These are phyloP conservation scores for Senna siamea DNA, from an alignment of 306 rosid genomes.

Conservation along the genomic window DNA sequence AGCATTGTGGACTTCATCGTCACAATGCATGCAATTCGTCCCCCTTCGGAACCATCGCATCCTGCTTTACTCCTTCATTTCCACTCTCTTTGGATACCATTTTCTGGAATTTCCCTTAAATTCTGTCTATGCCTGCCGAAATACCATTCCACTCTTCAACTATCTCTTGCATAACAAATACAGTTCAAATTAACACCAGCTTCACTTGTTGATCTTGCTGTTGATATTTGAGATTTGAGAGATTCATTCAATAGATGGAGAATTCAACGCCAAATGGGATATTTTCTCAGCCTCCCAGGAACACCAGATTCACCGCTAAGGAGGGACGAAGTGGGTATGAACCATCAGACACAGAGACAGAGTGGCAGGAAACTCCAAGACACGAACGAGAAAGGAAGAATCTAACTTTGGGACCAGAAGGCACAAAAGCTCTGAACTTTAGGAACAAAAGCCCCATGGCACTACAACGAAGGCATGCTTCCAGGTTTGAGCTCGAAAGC, in stretches of 20 bases:
- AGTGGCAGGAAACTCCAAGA: slow-evolving; percentile 64
- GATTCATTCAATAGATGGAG: slow-evolving; percentile 42
- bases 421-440: slow-evolving; percentile 24
- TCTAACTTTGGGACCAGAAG: slow-evolving; percentile 35
- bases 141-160: slow-evolving; percentile 9
- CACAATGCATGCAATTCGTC: slow-evolving; percentile 36
- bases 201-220: not conserved
- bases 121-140: slow-evolving; percentile 1
- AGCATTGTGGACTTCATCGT: slow-evolving; percentile 42
- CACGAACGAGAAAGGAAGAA: slow-evolving; percentile 45
- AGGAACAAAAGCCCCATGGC: slow-evolving; percentile 48
- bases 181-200: not conserved
- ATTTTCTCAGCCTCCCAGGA: slow-evolving; percentile 31
- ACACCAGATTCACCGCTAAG: slow-evolving; percentile 44
- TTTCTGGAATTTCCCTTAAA: slow-evolving; percentile 27
- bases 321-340: slow-evolving; percentile 82
- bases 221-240: too few relatives aligned
- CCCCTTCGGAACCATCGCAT: slow-evolving; percentile 56
- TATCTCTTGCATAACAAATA: not conserved
- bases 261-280: slow-evolving; percentile 34
- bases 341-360: slow-evolving; percentile 90
- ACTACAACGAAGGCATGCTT: slow-evolving; percentile 50
- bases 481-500: slow-evolving; percentile 48
- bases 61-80: not conserved
- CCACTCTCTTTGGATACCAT: slow-evolving; percentile 23